These are phyloP conservation scores for Nakaseomyces bracarensis DNA, from an alignment of 1,139 yeast species.

Conservation along the genomic window DNA sequence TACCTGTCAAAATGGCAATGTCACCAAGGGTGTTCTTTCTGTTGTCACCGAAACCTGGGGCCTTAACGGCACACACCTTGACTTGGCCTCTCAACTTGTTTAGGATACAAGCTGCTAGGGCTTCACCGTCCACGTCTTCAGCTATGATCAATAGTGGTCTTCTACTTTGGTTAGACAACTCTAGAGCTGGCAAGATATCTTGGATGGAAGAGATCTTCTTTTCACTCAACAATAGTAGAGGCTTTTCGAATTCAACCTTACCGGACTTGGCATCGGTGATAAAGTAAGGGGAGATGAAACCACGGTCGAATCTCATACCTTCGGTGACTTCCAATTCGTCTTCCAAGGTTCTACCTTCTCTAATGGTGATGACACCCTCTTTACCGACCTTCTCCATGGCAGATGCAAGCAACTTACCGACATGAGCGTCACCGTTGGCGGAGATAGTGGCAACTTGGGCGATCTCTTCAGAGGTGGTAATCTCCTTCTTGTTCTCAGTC, in stretches of 20 bases:
- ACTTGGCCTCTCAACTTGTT: slow-evolving; percentile 99
- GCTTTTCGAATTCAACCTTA: slow-evolving; percentile 96
- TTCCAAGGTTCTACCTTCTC: slow-evolving; percentile 95
- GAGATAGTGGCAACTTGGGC: slow-evolving; percentile 99
- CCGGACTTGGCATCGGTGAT: slow-evolving; percentile 95
- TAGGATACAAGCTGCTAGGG: slow-evolving; percentile 96
- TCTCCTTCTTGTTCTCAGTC: slow-evolving; percentile 87
- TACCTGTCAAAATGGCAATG: slow-evolving; percentile 93
- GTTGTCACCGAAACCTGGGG: slow-evolving; percentile 99
- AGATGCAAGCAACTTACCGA: slow-evolving; percentile 85
- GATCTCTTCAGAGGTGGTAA: slow-evolving; percentile 93
- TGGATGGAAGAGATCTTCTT: slow-evolving; percentile 90
- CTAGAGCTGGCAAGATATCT: slow-evolving; percentile 90
- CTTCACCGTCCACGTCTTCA: slow-evolving; percentile 98
- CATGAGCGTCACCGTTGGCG: slow-evolving; percentile 94
- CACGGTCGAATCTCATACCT: slow-evolving; percentile 99
- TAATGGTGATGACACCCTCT: slow-evolving; percentile 97
- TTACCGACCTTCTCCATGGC: slow-evolving; percentile 99
- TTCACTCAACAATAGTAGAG: slow-evolving; percentile 81
- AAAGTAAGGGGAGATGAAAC: slow-evolving; percentile 96
- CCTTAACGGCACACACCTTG: slow-evolving; percentile 97
- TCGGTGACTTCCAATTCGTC: slow-evolving; percentile 97
- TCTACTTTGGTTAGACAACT: slow-evolving; percentile 87
- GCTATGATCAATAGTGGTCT: slow-evolving; percentile 93
- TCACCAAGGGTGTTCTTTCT: slow-evolving; percentile 97